These are phyloP conservation scores for Furculomyces boomerangus DNA, from an alignment of 371 early-diverging fungal species.

Conservation along the genomic window DNA sequence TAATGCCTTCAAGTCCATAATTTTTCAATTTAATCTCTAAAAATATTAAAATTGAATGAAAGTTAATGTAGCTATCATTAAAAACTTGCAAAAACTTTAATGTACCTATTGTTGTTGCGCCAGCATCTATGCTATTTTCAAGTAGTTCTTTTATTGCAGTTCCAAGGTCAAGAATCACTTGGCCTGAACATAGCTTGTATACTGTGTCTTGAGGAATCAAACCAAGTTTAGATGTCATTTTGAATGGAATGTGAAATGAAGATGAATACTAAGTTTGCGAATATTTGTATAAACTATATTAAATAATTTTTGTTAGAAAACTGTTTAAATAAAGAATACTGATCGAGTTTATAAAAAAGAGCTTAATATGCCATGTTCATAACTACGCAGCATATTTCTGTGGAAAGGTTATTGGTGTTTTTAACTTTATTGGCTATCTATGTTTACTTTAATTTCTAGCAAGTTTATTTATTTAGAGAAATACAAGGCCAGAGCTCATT, in stretches of 20 bases:
- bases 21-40: conserved; percentile 66
- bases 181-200: conserved; percentile 69
- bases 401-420: no score
- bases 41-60: not conserved
- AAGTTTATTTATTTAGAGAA: not conserved
- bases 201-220: not conserved
- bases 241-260: no score
- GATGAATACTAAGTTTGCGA: no score
- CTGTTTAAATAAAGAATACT: no score
- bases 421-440: no score
- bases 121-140: conserved; percentile 94
- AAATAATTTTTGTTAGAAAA: no score
- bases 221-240: not conserved
- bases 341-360: no score
- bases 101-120: conserved; percentile 60
- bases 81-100: not conserved
- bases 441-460: no score
- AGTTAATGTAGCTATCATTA: not conserved
- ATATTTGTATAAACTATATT: no score
- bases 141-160: conserved; percentile 87
- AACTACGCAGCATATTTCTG: no score
- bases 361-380: no score
- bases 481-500: not conserved
- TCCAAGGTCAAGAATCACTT: conserved; percentile 76
- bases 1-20: conserved; percentile 50